Percentiles rank a stretch among this genome's conserved stretches.
Evolutionary conservation across 805 yeast genomes (phyloP).

Genomic region (Starmerella bombi): DNA sequence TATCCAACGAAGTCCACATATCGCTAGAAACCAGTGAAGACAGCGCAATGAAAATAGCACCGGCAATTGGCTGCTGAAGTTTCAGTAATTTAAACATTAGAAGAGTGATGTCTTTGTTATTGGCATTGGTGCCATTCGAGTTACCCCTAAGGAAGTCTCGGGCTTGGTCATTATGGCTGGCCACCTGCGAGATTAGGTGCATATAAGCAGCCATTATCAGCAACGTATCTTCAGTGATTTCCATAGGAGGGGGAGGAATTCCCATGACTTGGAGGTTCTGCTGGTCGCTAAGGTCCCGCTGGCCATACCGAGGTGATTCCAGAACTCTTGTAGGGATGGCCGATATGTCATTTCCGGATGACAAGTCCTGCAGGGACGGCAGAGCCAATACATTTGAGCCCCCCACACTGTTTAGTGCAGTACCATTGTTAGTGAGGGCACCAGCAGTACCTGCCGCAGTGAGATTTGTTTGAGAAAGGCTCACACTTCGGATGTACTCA

Average conservation of each 20-base stretch:
- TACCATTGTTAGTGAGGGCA: background rate
- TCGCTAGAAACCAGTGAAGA: slow-evolving; percentile 21
- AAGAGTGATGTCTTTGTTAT: slow-evolving; percentile 22
- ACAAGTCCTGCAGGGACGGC: background rate
- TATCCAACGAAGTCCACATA: slow-evolving; percentile 15
- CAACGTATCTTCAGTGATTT: slow-evolving; percentile 49
- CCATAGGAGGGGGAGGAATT: background rate
- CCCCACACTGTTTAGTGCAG: background rate
- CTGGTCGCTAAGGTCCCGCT: background rate
- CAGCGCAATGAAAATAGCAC: slow-evolving; percentile 45
- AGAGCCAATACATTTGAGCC: background rate
- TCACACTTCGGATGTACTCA: slow-evolving; percentile 11
- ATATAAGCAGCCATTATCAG: slow-evolving; percentile 62
- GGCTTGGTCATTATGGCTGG: slow-evolving; percentile 31
- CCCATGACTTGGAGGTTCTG: no score
- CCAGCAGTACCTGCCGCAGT: background rate
- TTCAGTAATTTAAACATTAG: slow-evolving; percentile 35
- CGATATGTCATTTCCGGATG: background rate
- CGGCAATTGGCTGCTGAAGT: slow-evolving; percentile 38
- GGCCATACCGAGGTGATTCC: no score
- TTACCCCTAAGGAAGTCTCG: background rate
- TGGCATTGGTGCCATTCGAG: background rate
- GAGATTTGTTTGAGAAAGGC: background rate
- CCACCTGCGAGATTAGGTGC: slow-evolving; percentile 46
- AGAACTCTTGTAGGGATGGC: background rate